phyloP scores from a whole-genome alignment of 208 protist genomes.

The Wallacemonas sp. region DNA sequence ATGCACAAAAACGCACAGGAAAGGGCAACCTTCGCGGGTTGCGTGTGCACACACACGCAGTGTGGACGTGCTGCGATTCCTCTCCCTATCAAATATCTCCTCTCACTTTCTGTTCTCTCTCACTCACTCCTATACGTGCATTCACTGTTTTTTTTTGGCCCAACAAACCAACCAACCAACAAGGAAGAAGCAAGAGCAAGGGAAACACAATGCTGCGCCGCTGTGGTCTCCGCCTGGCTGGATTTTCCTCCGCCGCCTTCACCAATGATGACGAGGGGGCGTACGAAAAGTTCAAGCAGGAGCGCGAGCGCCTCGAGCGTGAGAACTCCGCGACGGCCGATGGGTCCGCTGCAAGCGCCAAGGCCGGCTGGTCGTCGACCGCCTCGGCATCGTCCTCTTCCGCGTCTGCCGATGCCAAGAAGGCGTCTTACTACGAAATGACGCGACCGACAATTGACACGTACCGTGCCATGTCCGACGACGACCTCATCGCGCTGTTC shows the following conservation, averaged over 20 bases:
- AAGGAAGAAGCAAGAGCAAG: too few relatives aligned
- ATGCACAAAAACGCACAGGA: too few relatives aligned
- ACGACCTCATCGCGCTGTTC: constrained; percentile 58
- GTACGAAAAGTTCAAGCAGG: constrained; percentile 26
- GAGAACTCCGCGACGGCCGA: constrained; percentile 18
- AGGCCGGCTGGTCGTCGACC: neutral
- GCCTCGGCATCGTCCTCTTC: constrained; percentile 1
- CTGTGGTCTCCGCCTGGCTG: constrained; percentile 23
- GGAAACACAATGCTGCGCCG: constrained; percentile 23
- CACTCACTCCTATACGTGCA: too few relatives aligned
- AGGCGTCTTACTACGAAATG: constrained; percentile 13
- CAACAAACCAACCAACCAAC: too few relatives aligned
- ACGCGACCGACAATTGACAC: constrained; percentile 71
- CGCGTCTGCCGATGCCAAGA: neutral
- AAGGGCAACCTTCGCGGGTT: too few relatives aligned
- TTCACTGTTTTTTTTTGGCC: too few relatives aligned
- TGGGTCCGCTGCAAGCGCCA: neutral
- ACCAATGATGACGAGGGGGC: constrained; percentile 52
- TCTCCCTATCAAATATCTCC: too few relatives aligned
- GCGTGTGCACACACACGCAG: too few relatives aligned
- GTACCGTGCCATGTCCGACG: constrained; percentile 62
- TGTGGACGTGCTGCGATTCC: too few relatives aligned
- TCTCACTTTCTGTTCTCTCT: too few relatives aligned
- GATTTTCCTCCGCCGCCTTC: constrained; percentile 82
- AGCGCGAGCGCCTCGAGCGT: constrained; percentile 32